Evolutionary conservation across 495 filamentous ascomycete genomes (phyloP).

Genomic region (Parmelia sp.): DNA sequence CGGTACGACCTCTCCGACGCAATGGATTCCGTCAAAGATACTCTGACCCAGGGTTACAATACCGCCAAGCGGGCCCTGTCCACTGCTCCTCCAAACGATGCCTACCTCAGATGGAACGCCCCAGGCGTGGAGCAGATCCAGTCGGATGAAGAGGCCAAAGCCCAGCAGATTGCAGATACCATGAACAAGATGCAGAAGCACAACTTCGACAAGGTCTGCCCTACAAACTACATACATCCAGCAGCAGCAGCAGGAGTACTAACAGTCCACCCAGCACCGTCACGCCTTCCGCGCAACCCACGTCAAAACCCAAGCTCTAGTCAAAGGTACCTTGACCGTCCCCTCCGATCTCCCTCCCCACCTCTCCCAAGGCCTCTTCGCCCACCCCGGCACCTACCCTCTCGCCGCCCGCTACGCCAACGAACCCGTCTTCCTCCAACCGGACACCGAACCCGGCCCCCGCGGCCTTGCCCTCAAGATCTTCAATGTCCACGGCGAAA

Average conservation of each 20-base stretch:
- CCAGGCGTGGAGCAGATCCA: conserved; percentile 23
- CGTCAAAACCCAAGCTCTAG: conserved; percentile 24
- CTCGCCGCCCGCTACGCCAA: conserved; percentile 11
- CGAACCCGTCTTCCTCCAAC: conserved; percentile 21
- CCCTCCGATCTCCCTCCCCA: conserved; percentile 20
- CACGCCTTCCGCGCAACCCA: conserved; percentile 27
- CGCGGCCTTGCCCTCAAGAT: conserved; percentile 19
- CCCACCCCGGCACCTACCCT: conserved; percentile 8
- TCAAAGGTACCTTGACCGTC: conserved; percentile 25
- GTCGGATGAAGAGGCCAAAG: conserved; percentile 21
- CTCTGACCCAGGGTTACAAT: conserved; percentile 1
- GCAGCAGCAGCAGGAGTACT: too few relatives aligned
- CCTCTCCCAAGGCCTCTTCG: conserved; percentile 26
- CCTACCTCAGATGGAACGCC: conserved; percentile 21
- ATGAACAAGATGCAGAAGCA: conserved; percentile 30
- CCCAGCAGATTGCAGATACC: conserved; percentile 20
- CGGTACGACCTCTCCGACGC: too few relatives aligned
- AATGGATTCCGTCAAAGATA: conserved; percentile 18
- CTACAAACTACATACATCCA: too few relatives aligned
- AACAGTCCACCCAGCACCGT: conserved; percentile 18
- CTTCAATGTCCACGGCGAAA: conserved; percentile 12
- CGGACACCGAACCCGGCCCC: conserved; percentile 17
- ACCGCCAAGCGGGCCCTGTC: conserved; percentile 20
- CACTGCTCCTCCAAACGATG: conserved; percentile 20
- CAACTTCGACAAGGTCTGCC: conserved; percentile 22